Percentiles rank a stretch among this genome's conserved stretches.
Evolutionary conservation across 176 grass and related monocot genomes (phyloP).

Genomic region (Oryza meyeriana): DNA sequence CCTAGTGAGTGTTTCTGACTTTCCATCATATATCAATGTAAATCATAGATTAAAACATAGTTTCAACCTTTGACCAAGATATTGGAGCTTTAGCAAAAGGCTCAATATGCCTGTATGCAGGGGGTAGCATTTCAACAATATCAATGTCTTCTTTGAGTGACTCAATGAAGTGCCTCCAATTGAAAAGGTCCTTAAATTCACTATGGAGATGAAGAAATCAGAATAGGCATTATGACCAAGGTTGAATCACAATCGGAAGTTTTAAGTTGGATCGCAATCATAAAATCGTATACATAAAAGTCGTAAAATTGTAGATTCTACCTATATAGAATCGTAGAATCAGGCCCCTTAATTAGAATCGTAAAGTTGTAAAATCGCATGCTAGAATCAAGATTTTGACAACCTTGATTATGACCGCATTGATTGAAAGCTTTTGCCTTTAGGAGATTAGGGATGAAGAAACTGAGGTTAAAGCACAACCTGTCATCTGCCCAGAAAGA

Average conservation of each 20-base stretch:
- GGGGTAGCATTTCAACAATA: constrained; percentile 83
- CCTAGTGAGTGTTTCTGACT: constrained; percentile 6
- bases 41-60: not conserved
- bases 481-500: constrained; percentile 99
- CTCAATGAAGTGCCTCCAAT: constrained; percentile 96
- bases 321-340: no score
- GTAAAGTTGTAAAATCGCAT: no score
- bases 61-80: constrained; percentile 96
- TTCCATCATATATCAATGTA: constrained; percentile 22
- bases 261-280: no score
- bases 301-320: no score
- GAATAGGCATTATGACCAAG: constrained; percentile 16
- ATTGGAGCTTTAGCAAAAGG: constrained; percentile 85
- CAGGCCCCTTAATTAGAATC: no score
- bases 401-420: not conserved
- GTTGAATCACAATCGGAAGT: no score
- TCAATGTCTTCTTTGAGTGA: constrained; percentile 89
- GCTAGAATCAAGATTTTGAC: no score
- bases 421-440: constrained; percentile 24
- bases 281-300: no score
- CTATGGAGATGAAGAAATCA: constrained; percentile 41
- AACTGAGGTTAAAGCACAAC: constrained; percentile 28
- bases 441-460: constrained; percentile 12
- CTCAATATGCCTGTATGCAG: constrained; percentile 61
- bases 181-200: constrained; percentile 99